A percentile compares a stretch with the other conserved stretches of the same genome.
Conservation (phyloP, 1,139 yeast species). For the Geotrichum cucujoidarum region DNA sequence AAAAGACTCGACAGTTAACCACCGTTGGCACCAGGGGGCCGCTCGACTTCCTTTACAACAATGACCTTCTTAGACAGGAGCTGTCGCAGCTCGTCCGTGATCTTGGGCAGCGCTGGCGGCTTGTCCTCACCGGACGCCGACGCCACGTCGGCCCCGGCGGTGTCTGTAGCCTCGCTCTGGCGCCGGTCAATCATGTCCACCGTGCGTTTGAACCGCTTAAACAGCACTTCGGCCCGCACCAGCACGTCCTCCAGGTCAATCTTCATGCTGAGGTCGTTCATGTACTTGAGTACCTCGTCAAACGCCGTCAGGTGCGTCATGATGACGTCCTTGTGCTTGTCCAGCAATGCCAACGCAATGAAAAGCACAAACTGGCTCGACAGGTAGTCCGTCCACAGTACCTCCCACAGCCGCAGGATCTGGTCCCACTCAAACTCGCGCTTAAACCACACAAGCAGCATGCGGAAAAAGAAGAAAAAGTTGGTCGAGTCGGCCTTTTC, state of each 20-base stretch:
- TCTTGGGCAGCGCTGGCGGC: slow-evolving; percentile 29
- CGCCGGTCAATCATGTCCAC: slow-evolving; percentile 69
- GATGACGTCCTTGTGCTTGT: slow-evolving; percentile 77
- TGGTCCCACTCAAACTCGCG: slow-evolving; percentile 84
- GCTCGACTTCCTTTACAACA: slow-evolving; percentile 55
- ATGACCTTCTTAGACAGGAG: slow-evolving; percentile 57
- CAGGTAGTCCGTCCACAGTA: slow-evolving; percentile 80
- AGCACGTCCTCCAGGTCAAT: slow-evolving; percentile 69
- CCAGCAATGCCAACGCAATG: slow-evolving; percentile 79
- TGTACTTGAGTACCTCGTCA: slow-evolving; percentile 87
- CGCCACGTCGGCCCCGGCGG: slow-evolving; percentile 3
- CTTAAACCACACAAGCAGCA: slow-evolving; percentile 92
- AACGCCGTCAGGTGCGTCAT: slow-evolving; percentile 67
- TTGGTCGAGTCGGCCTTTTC: slow-evolving; percentile 85
- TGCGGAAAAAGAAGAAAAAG: slow-evolving; percentile 87
- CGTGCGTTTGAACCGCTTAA: slow-evolving; percentile 72
- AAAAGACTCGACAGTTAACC: too few species aligned
- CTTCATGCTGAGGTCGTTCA: slow-evolving; percentile 80
- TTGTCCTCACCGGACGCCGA: slow-evolving; percentile 11
- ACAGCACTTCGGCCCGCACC: slow-evolving; percentile 75
- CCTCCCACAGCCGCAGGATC: slow-evolving; percentile 81
- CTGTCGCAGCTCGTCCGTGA: slow-evolving; percentile 53
- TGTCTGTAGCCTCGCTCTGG: slow-evolving; percentile 30
- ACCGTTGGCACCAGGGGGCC: slow-evolving; percentile 39
- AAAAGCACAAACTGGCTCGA: slow-evolving; percentile 84